Evolutionary conservation across 768 basidiomycete genomes (phyloP).

Genomic region (Tylopilus felleus): DNA sequence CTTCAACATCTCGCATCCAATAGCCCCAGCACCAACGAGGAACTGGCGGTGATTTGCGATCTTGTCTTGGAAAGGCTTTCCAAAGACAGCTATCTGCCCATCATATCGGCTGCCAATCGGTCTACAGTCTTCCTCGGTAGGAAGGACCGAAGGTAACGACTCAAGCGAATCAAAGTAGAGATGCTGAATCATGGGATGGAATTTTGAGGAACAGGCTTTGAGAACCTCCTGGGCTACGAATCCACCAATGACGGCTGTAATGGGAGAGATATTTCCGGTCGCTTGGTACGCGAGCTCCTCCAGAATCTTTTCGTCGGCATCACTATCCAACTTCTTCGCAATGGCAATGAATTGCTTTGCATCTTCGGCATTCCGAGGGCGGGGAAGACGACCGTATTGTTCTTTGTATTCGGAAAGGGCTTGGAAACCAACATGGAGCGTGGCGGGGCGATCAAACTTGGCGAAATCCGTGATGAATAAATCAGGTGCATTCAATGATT

Average conservation of each 20-base stretch:
- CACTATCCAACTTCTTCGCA: constrained; percentile 73
- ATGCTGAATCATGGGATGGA: constrained; percentile 93
- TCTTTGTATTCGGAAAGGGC: constrained; percentile 78
- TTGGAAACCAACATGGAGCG: constrained; percentile 92
- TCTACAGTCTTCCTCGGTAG: constrained; percentile 79
- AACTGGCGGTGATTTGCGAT: constrained; percentile 89
- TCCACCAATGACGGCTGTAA: constrained; percentile 92
- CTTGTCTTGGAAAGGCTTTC: constrained; percentile 88
- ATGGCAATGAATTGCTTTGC: constrained; percentile 67
- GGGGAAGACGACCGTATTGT: constrained; percentile 66
- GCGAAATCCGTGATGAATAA: constrained; percentile 94
- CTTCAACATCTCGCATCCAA: constrained; percentile 99
- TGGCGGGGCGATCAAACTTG: constrained; percentile 90
- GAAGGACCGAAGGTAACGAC: constrained; percentile 74
- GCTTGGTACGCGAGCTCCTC: constrained; percentile 90
- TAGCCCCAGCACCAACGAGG: constrained; percentile 97
- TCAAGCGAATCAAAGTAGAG: constrained; percentile 98
- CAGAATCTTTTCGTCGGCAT: constrained; percentile 78
- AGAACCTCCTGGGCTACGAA: constrained; percentile 98
- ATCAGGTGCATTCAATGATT: constrained; percentile 79
- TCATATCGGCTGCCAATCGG: constrained; percentile 86
- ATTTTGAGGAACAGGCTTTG: constrained; percentile 96
- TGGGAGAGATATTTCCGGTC: constrained; percentile 81
- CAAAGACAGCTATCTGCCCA: constrained; percentile 94
- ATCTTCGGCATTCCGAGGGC: constrained; percentile 79